Evolutionary conservation across 2,329 filamentous ascomycete species (phyloP), one percentile per base, ranked within the genome.

Genomic region (Ustulina deusta): DNA sequence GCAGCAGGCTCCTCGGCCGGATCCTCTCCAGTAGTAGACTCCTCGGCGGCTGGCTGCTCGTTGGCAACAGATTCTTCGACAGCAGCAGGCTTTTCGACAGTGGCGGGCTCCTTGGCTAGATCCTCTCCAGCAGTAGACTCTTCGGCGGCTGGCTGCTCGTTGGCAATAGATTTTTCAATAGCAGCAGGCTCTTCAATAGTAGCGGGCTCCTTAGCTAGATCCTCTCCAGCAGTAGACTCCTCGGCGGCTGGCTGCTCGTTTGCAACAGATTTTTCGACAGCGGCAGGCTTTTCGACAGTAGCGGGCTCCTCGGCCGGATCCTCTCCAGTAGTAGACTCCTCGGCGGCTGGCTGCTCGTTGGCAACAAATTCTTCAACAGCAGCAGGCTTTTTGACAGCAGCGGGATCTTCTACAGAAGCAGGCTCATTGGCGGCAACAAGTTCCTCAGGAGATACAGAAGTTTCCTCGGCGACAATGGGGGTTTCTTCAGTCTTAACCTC

Each of bases 391-490:
- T n/a, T n/a, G n/a, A n/a, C n/a, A n/a, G n/a, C n/a, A n/a, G n/a
- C n/a, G n/a, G n/a, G 25, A n/a, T n/a, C 54, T 20, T 52, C 61
- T 1, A 10, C n/a, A 42, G 54, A 36, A 34, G 49, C n/a, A 5
- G 62, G 27, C 49, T 36, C 51, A 27, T 56, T 44, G 9, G 40
- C 13, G 4, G 36, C 46, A 42, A 15, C 13, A 55, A 34, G 36
- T 15, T 56, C 44, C 57, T 52, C 27, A 52, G 48, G 25, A 52
- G 17, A 15, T 49, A n/a, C 9, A 49, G 46, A 9, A n/a, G 61
- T 6, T 11, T 67, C 71, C 46, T 61, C 57, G 20, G 42, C 66
- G 49, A 52, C 17, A 6, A 6, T 29, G 6, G 46, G 46, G 4
- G 13, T 49, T 15, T 49, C 46, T 22, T 49, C 32, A 36, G 32